A percentile compares a stretch with the other conserved stretches of the same genome.
Conservation (phyloP, 345 rosid genomes). For the Brassica cretica region DNA sequence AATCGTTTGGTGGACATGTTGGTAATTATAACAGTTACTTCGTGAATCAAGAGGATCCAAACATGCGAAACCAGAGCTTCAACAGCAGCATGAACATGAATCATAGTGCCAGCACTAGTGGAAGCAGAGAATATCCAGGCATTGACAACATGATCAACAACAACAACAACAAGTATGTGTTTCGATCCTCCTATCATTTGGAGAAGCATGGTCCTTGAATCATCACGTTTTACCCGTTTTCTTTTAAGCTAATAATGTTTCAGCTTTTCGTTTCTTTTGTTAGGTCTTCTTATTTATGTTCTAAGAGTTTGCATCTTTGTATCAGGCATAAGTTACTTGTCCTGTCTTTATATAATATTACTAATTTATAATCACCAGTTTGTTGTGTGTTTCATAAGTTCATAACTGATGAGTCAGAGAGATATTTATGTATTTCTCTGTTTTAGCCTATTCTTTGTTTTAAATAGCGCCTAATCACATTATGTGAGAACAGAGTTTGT, state of each 20-base stretch:
- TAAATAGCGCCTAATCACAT: neutral
- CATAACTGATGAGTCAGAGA: neutral
- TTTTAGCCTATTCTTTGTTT: neutral
- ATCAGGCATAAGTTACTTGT: constrained; percentile 14
- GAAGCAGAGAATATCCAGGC: constrained; percentile 7
- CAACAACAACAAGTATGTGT: neutral
- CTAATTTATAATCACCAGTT: no score
- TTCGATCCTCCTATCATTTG: neutral
- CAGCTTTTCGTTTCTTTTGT: neutral
- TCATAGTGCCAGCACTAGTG: constrained; percentile 5
- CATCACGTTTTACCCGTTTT: neutral
- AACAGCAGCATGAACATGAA: constrained; percentile 4
- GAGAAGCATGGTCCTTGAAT: constrained; percentile 4
- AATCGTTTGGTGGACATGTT: neutral
- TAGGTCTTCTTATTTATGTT: neutral
- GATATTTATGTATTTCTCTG: neutral
- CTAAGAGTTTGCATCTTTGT: neutral
- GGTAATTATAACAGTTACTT: neutral
- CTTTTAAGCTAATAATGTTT: constrained; percentile 11
- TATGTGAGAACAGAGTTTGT: neutral
- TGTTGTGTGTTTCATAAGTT: neutral
- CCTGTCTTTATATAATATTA: neutral
- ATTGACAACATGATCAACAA: constrained; percentile 9
- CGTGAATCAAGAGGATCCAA: neutral
- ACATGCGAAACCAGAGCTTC: constrained; percentile 16